A percentile compares a stretch with the other conserved stretches of the same genome.
phyloP scores from a whole-genome alignment of 345 rosid genomes.

The Gossypium raimondii region DNA sequence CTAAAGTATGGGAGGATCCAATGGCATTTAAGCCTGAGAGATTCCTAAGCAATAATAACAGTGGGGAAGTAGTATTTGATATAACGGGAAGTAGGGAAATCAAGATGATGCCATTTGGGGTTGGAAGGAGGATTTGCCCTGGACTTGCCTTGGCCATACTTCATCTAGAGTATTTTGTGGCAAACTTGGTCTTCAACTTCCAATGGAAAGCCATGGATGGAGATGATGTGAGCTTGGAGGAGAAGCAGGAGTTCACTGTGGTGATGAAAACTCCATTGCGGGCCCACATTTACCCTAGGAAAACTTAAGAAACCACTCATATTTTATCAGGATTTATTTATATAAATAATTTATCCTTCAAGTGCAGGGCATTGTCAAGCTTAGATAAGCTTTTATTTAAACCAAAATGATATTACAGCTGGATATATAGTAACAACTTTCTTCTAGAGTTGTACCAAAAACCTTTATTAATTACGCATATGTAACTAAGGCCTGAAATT shows the following conservation, averaged over 20 bases:
- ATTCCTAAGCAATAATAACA: constrained; percentile 4
- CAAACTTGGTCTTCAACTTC: constrained; percentile 27
- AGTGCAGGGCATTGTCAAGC: background rate
- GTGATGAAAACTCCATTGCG: constrained; percentile 29
- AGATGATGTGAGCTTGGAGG: constrained; percentile 21
- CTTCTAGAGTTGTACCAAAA: background rate
- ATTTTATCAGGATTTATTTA: background rate
- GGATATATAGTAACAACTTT: background rate
- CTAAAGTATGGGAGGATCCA: constrained; percentile 32
- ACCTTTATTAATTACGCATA: background rate
- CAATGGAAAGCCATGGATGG: constrained; percentile 31
- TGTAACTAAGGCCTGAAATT: too few relatives aligned
- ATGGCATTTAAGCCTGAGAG: constrained; percentile 42
- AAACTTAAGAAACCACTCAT: background rate
- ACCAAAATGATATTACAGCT: background rate
- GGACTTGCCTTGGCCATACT: constrained; percentile 28
- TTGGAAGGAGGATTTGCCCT: constrained; percentile 39
- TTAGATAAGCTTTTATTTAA: background rate
- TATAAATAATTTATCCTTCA: background rate
- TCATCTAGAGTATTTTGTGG: constrained; percentile 39
- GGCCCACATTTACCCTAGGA: constrained; percentile 1
- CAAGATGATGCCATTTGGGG: constrained; percentile 47
- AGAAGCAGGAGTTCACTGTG: constrained; percentile 27
- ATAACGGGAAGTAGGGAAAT: constrained; percentile 33
- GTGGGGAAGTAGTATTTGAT: constrained; percentile 22